Evolutionary conservation across 805 yeast genomes (phyloP).

Genomic region (Metschnikowia continentalis): DNA sequence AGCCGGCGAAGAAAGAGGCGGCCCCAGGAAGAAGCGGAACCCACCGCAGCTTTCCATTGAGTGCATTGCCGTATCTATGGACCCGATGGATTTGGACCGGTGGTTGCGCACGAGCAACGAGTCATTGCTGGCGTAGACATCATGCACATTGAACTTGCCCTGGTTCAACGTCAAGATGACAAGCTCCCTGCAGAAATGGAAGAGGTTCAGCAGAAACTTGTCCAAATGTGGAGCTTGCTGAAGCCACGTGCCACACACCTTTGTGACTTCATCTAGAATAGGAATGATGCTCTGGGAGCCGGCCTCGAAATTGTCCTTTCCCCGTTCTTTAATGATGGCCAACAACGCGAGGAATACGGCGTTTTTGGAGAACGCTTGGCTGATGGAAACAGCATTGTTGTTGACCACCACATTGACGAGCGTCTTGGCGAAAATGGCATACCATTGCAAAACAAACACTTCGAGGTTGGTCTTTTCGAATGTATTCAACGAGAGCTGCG

Average conservation of each 20-base stretch:
- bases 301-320: neutral
- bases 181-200: constrained; percentile 14
- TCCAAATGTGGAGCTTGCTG: constrained; percentile 9
- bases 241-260: constrained; percentile 23
- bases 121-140: constrained; percentile 7
- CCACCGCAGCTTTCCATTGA: neutral
- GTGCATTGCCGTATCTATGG: constrained; percentile 1
- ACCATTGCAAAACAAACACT: constrained; percentile 44
- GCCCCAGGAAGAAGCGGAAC: neutral
- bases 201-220: constrained; percentile 15
- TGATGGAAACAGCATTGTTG: constrained; percentile 13
- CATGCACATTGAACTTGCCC: constrained; percentile 3
- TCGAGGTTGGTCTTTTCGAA: constrained; percentile 26
- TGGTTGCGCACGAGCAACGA: constrained; percentile 7
- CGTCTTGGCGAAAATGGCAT: constrained; percentile 41
- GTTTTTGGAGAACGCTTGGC: neutral
- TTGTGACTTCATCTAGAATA: constrained; percentile 10
- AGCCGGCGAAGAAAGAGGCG: neutral
- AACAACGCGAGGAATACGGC: constrained; percentile 26
- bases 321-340: constrained; percentile 18
- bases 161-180: constrained; percentile 9
- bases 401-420: constrained; percentile 21
- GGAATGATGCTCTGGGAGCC: neutral
- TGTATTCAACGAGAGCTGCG: constrained; percentile 17
- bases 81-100: constrained; percentile 9